These are phyloP conservation scores for Taphrina confusa DNA, from an alignment of 1,139 yeast species.

Conservation along the genomic window DNA sequence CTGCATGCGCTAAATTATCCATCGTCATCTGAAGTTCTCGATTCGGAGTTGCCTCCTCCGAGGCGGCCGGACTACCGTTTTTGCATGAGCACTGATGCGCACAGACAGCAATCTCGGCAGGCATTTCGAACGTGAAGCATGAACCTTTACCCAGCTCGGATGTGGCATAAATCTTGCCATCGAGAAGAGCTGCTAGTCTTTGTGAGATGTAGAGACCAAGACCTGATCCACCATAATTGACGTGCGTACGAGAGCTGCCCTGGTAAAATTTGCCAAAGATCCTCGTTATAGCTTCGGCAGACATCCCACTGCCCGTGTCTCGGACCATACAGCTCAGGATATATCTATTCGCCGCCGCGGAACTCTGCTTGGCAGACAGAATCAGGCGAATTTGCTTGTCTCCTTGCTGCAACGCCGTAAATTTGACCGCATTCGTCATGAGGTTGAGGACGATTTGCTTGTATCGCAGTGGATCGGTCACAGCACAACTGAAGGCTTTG, in stretches of 20 bases:
- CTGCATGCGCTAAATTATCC: slow-evolving; percentile 1
- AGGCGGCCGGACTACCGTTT: background rate
- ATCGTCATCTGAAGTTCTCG: background rate
- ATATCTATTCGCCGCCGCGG: background rate
- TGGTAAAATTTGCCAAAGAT: slow-evolving; percentile 39
- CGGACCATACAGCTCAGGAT: slow-evolving; percentile 5
- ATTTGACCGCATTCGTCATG: slow-evolving; percentile 33
- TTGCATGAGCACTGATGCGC: background rate
- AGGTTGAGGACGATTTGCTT: slow-evolving; percentile 28
- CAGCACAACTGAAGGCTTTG: background rate
- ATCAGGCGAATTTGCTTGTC: background rate
- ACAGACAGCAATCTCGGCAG: slow-evolving; percentile 10
- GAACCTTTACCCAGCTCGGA: slow-evolving; percentile 34
- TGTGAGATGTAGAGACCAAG: slow-evolving; percentile 40
- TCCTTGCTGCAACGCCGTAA: background rate
- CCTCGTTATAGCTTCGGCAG: slow-evolving; percentile 4
- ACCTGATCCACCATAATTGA: slow-evolving; percentile 40
- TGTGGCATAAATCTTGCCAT: slow-evolving; percentile 38
- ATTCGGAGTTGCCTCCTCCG: background rate
- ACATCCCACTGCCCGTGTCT: slow-evolving; percentile 33
- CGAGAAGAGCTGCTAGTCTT: slow-evolving; percentile 39
- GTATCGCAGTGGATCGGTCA: slow-evolving; percentile 26
- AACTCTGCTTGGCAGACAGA: background rate
- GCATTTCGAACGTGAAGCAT: slow-evolving; percentile 39
- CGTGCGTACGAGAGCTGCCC: slow-evolving; percentile 39